phyloP scores from a whole-genome alignment of 306 rosid species.

The Fragaria nilgerrensis region DNA sequence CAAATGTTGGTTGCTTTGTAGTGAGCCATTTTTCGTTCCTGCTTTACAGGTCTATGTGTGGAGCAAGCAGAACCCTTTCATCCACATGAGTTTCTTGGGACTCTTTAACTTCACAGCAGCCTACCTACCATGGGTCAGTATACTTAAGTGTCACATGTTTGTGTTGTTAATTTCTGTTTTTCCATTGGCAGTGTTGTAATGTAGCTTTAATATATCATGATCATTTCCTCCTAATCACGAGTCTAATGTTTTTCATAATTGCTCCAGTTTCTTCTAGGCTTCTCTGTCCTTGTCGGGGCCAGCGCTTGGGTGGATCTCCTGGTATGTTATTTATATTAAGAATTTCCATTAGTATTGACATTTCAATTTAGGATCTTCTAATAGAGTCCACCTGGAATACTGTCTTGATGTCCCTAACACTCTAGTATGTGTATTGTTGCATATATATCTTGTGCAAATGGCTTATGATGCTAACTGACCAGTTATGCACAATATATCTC shows the following conservation, averaged over 20 bases:
- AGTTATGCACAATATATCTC: neutral
- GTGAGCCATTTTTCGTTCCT: slow-evolving; percentile 14
- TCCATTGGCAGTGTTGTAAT: slow-evolving; percentile 2
- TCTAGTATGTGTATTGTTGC: neutral
- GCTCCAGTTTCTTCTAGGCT: slow-evolving; percentile 78
- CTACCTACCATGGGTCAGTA: slow-evolving; percentile 96
- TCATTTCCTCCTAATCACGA: neutral
- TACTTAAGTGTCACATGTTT: slow-evolving; percentile 10
- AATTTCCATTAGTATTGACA: slow-evolving; percentile 9
- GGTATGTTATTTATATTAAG: slow-evolving; percentile 42
- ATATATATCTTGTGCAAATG: neutral
- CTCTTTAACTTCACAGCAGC: slow-evolving; percentile 94
- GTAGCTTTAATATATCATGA: neutral
- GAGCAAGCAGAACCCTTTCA: slow-evolving; percentile 98
- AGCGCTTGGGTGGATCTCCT: slow-evolving; percentile 96
- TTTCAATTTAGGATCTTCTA: neutral
- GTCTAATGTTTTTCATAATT: slow-evolving; percentile 3
- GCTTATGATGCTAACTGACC: neutral
- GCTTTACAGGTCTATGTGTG: slow-evolving; percentile 82
- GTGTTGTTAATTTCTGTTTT: slow-evolving; percentile 4
- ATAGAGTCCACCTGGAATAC: neutral
- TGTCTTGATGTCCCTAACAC: neutral
- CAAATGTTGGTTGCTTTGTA: neutral
- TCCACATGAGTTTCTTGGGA: slow-evolving; percentile 95
- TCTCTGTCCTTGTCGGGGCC: slow-evolving; percentile 95